Evolutionary conservation across 768 basidiomycete genomes (phyloP), one percentile per base, ranked within the genome.

Genomic region (Suillus sp.): DNA sequence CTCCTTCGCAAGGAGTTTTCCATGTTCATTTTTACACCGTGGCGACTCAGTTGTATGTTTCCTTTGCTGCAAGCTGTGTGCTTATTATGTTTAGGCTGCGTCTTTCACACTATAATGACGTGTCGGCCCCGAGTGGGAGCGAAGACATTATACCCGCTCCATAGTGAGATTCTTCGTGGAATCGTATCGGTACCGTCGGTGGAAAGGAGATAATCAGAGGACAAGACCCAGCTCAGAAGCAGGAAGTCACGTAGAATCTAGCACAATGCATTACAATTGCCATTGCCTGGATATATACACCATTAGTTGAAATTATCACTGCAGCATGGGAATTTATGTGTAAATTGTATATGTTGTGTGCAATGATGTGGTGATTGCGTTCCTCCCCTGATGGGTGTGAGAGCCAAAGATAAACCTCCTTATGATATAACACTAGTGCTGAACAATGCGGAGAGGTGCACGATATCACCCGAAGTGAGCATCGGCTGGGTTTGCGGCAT

Each of bases 401-500:
- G 22, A 35, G n/a, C 13, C 32, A 22, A 25, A 56, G 35, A 56
- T 34, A 55, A 37, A 25, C 16, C 32, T 53, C 32, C 32, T 13
- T 8, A 5, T 38, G 37, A 27, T 18, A 38, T 56, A 25, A 56
- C 22, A 56, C 22, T 8, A 3, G 35, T 37, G 35, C 35, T 22
- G 35, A 37, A 35, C 35, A 37, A 37, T 38, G 25, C 37, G 10
- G 9, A 56, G 25, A 9, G 37, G 5, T 20, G 32, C 5, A 10
- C 37, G 5, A 11, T 16, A 65, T 76, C 68, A 74, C 60, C 67
- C 71, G 74, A 84, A 83, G 65, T 82, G 79, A 42, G 79, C 80
- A 64, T 84, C 85, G 50, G 83, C 83, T 59, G 84, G 78, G 68
- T 78, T 69, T 51, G 75, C 65, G 37, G 78, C 72, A 35, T 72